Percentiles rank a stretch among this genome's conserved stretches.
These are phyloP conservation scores for Cytospora leucostoma DNA, from an alignment of 2,329 filamentous ascomycete genomes.

Conservation along the genomic window DNA sequence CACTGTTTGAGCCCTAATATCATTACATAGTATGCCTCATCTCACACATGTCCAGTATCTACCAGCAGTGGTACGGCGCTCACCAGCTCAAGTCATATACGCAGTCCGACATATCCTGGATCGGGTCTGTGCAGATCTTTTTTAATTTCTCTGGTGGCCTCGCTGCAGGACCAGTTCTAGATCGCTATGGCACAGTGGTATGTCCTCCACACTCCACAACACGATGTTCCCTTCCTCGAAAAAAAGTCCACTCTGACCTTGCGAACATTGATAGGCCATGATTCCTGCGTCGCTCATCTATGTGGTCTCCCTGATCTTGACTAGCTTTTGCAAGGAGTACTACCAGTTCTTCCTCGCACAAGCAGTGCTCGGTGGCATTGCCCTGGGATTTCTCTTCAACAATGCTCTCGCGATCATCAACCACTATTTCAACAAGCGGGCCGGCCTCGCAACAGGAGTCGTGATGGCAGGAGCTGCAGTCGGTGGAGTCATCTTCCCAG, in stretches of 20 bases:
- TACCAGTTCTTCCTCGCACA: slow-evolving; percentile 28
- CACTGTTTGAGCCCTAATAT: slow-evolving; percentile 33
- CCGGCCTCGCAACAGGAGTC: slow-evolving; percentile 32
- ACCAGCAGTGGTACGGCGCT: slow-evolving; percentile 25
- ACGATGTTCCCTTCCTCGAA: background rate
- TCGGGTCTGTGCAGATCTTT: slow-evolving; percentile 28
- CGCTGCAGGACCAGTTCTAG: slow-evolving; percentile 24
- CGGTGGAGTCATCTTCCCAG: slow-evolving; percentile 31
- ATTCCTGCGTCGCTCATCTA: slow-evolving; percentile 25
- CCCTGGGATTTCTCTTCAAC: slow-evolving; percentile 40
- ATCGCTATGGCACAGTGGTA: slow-evolving; percentile 25
- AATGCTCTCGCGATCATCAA: slow-evolving; percentile 34
- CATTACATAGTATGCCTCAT: background rate
- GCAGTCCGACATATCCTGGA: slow-evolving; percentile 26
- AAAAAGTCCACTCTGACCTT: background rate
- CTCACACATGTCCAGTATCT: slow-evolving; percentile 16
- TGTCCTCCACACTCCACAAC: background rate
- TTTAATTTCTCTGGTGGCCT: slow-evolving; percentile 26
- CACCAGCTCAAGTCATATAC: slow-evolving; percentile 25
- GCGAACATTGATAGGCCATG: slow-evolving; percentile 3
- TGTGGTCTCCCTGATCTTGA: slow-evolving; percentile 24
- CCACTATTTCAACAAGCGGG: slow-evolving; percentile 33
- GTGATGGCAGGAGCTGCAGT: slow-evolving; percentile 30
- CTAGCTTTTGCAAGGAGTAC: slow-evolving; percentile 27
- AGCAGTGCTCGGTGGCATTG: slow-evolving; percentile 31